A percentile compares a stretch with the other conserved stretches of the same genome.
These are phyloP conservation scores for Neonectria faginata DNA, from an alignment of 2,329 filamentous ascomycete species.

Conservation along the genomic window DNA sequence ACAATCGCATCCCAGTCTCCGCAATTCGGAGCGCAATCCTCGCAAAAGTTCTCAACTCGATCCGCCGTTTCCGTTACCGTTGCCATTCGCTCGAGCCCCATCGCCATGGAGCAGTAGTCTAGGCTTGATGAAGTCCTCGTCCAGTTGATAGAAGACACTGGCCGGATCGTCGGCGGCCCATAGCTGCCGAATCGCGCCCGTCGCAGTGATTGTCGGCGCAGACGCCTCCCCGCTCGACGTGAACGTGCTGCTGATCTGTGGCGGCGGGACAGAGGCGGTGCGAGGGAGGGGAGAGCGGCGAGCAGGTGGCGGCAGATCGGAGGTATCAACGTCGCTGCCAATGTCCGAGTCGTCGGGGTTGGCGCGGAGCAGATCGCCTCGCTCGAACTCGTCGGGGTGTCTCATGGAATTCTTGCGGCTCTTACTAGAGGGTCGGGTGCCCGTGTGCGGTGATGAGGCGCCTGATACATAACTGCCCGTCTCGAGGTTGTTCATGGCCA, in stretches of 20 bases:
- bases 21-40: conserved; percentile 10
- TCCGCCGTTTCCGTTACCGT: conserved; percentile 43
- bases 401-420: conserved; percentile 64
- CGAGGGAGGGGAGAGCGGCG: conserved; percentile 55
- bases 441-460: conserved; percentile 61
- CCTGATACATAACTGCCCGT: conserved; percentile 65
- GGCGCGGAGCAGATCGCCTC: conserved; percentile 66
- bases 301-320: conserved; percentile 73
- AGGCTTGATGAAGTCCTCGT: conserved; percentile 97
- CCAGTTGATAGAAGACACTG: conserved; percentile 89
- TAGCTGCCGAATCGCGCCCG: conserved; percentile 82
- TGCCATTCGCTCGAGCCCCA: conserved; percentile 42
- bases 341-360: conserved; percentile 68
- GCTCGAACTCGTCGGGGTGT: conserved; percentile 62
- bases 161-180: conserved; percentile 89
- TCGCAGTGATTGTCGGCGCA: conserved; percentile 70
- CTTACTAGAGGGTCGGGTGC: conserved; percentile 59
- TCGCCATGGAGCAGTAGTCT: conserved; percentile 84
- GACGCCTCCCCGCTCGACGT: conserved; percentile 48
- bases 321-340: conserved; percentile 73
- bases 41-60: conserved; percentile 33
- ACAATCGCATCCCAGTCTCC: conserved; percentile 25
- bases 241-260: conserved; percentile 46
- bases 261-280: conserved; percentile 41
- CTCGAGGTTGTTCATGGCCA: conserved; percentile 67